These are phyloP conservation scores for Apiospora pterosperma DNA, from an alignment of 2,329 filamentous ascomycete genomes.

Conservation along the genomic window DNA sequence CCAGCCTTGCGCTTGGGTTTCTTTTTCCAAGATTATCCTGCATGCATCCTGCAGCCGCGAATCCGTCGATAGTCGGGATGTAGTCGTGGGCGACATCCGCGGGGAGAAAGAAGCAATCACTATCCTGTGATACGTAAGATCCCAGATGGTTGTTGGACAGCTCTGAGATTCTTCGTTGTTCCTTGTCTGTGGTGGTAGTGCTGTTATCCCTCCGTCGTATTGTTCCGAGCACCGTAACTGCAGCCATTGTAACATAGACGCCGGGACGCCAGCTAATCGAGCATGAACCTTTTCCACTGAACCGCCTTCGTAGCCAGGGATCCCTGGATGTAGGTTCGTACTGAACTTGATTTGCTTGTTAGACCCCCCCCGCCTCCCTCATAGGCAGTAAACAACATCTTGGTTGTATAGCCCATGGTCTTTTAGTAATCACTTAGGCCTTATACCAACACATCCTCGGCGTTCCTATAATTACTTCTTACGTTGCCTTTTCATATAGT, in stretches of 20 bases:
- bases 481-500: too few relatives aligned
- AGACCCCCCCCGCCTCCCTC: too few relatives aligned
- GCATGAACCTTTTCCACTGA: background rate
- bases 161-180: background rate
- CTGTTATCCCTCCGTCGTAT: background rate
- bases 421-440: too few relatives aligned
- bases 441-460: too few relatives aligned
- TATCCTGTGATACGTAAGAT: background rate
- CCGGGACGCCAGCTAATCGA: background rate
- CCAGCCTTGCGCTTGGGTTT: background rate
- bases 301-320: background rate
- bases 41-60: background rate
- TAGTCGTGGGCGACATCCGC: background rate
- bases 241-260: background rate
- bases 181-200: background rate
- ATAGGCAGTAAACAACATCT: too few relatives aligned
- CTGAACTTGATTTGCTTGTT: background rate
- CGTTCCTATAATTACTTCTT: too few relatives aligned
- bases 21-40: background rate
- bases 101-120: background rate
- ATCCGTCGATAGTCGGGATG: background rate
- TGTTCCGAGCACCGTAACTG: background rate
- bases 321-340: background rate
- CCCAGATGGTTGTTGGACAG: background rate
- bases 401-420: too few relatives aligned